Conservation (phyloP, 345 rosid species). For the Euclidium syriacum region DNA sequence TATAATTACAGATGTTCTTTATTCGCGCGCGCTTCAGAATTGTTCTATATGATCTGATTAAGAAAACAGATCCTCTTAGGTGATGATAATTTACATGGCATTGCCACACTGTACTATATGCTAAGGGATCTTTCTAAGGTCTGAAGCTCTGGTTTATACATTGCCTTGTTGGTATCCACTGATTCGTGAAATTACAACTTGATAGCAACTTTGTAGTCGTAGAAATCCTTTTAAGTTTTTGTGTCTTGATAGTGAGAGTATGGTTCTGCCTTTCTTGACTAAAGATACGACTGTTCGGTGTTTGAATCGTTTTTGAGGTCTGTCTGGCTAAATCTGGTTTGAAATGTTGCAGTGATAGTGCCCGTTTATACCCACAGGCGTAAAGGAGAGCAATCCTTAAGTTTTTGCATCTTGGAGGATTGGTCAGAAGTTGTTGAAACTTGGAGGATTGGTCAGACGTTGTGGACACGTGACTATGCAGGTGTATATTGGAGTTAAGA, state of each 20-base stretch:
- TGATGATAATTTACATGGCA: not conserved
- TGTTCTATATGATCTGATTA: not conserved
- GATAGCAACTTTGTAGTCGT: not conserved
- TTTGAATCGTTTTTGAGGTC: not conserved
- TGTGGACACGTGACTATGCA: constrained; percentile 75
- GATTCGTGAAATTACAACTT: not conserved
- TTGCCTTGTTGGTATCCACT: not conserved
- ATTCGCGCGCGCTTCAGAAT: not conserved
- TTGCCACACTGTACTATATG: too few relatives aligned
- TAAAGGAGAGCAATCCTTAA: constrained; percentile 67
- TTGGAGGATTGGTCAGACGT: constrained; percentile 77
- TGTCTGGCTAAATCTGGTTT: not conserved
- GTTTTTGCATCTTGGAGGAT: too few relatives aligned
- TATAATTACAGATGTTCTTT: not conserved
- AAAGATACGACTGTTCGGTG: too few relatives aligned
- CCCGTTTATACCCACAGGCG: constrained; percentile 61
- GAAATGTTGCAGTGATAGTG: constrained; percentile 53
- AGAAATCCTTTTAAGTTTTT: not conserved
- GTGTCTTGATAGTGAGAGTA: not conserved
- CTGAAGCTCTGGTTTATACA: not conserved
- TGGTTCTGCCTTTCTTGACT: not conserved
- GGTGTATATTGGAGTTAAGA: constrained; percentile 87
- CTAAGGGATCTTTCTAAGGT: not conserved
- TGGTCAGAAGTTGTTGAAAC: constrained; percentile 69
- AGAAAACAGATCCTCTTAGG: not conserved